Evolutionary conservation across 441 rosid species (phyloP), one percentile per base, ranked within the genome.

Genomic region (Euphorbia celastroides): DNA sequence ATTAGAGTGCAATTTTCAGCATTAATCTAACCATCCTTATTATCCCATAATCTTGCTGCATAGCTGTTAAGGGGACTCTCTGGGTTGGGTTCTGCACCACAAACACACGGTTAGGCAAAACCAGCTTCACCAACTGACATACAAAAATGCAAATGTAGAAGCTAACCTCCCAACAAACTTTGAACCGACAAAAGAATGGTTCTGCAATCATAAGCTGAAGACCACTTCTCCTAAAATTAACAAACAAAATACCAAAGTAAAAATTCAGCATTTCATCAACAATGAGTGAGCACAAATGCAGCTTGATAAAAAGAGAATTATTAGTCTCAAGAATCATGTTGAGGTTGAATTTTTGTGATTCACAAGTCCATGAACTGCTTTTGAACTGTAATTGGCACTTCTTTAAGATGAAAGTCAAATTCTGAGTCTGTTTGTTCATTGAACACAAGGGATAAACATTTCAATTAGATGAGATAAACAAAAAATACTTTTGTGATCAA

Each of bases 191-290:
- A 70, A 68, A 85, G 86, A 69, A 80, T 82, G 67, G 84, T 79
- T 79, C 88, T 80, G 71, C 85, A 79, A 74, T 86, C 91, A 67
- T 84, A 86, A 52, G 91, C 91, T 56, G 88, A 84, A 67, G 91
- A 86, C 91, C 91, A 86, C 71, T 84, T 86, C 59, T 86, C 91
- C 91, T 86, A 64, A 25, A 51, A 57, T 17, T 67, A 38, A 74
- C 14, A 12, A 28, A 31, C 12, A 22, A 17, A 70, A 13, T 10
- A 44, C 34, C 32, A 22, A 19, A 65, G 30, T 34, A 34, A 9
- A 34, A 34, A 9, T 34, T 3, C 38, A 3, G 9, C 4, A 7
- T 5, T 14, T 9, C 60, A 34, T 10, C 60, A 2, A 3, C 32
- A 34, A 22, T 27, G 28, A 31, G 11, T 1, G 12, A 14, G 3